Evolutionary conservation across 2,329 filamentous ascomycete species (phyloP).

Genomic region (Exserohilum rostratum): DNA sequence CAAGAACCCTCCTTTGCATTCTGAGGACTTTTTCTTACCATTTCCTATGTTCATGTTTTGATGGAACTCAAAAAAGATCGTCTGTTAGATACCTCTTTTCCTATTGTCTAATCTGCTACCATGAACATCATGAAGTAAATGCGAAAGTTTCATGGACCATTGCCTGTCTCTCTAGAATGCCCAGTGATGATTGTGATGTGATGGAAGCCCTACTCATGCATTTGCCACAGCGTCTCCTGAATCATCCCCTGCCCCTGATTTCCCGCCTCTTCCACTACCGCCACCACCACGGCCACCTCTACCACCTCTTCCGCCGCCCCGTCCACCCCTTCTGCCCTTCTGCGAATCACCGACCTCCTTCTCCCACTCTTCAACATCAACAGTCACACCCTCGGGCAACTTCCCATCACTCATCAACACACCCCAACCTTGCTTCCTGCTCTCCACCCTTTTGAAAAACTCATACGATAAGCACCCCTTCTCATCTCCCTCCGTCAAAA

Average conservation of each 20-base stretch:
- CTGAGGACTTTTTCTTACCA: neutral
- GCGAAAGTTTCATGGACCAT: neutral
- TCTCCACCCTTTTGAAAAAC: conserved; percentile 75
- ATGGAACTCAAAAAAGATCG: neutral
- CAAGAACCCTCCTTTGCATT: neutral
- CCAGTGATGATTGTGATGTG: no score
- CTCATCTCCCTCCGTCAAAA: conserved; percentile 57
- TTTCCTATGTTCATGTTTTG: neutral
- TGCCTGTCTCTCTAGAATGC: neutral
- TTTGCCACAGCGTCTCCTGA: conserved; percentile 28
- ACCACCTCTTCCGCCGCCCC: conserved; percentile 33
- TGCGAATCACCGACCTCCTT: conserved; percentile 32
- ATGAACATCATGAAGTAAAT: neutral
- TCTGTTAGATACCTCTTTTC: conserved; percentile 5
- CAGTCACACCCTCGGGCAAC: conserved; percentile 52
- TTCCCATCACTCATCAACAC: conserved; percentile 74
- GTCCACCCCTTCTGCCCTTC: conserved; percentile 30
- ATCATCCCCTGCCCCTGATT: conserved; percentile 32
- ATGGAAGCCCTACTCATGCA: conserved; percentile 9
- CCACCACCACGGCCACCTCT: conserved; percentile 15
- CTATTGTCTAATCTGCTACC: neutral
- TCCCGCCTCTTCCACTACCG: conserved; percentile 27
- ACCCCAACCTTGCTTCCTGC: conserved; percentile 63
- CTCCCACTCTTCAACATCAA: conserved; percentile 47
- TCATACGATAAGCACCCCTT: conserved; percentile 45